These are phyloP conservation scores for Halenospora varia DNA, from an alignment of 495 filamentous ascomycete species.

Conservation along the genomic window DNA sequence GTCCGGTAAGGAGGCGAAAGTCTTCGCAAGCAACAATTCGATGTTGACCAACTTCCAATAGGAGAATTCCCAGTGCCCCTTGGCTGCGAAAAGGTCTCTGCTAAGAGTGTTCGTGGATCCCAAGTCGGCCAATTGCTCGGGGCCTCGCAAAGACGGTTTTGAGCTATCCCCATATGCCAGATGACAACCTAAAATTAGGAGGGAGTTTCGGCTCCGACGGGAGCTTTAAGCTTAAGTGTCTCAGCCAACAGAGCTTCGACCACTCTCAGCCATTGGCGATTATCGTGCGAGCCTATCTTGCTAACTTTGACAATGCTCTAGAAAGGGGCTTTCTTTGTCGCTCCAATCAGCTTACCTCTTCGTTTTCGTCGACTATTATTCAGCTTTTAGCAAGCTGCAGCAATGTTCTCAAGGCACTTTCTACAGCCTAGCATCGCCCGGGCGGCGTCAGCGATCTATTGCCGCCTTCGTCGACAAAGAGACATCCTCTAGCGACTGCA, in stretches of 20 bases:
- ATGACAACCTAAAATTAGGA: not conserved
- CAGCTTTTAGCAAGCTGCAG: not conserved
- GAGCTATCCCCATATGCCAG: not conserved
- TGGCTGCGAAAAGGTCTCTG: no score
- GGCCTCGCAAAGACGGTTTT: not conserved
- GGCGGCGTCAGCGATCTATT: not conserved
- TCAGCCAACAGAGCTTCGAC: not conserved
- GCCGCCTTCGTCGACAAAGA: not conserved
- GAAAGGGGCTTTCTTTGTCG: not conserved
- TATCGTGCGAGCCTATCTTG: not conserved
- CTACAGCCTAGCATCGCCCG: not conserved
- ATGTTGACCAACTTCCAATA: not conserved
- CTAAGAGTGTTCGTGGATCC: not conserved
- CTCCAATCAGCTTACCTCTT: not conserved
- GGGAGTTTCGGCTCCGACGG: not conserved
- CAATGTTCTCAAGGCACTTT: no score
- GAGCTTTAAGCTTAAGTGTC: slow-evolving; percentile 3
- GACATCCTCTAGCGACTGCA: not conserved
- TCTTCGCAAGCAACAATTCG: not conserved
- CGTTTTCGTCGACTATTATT: not conserved
- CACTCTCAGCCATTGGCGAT: not conserved
- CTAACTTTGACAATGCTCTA: no score
- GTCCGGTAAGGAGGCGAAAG: not conserved
- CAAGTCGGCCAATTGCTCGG: not conserved
- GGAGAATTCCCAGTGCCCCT: not conserved